Evolutionary conservation across 1,284 basidiomycete genomes (phyloP).

Genomic region (Neolentinus lepideus): DNA sequence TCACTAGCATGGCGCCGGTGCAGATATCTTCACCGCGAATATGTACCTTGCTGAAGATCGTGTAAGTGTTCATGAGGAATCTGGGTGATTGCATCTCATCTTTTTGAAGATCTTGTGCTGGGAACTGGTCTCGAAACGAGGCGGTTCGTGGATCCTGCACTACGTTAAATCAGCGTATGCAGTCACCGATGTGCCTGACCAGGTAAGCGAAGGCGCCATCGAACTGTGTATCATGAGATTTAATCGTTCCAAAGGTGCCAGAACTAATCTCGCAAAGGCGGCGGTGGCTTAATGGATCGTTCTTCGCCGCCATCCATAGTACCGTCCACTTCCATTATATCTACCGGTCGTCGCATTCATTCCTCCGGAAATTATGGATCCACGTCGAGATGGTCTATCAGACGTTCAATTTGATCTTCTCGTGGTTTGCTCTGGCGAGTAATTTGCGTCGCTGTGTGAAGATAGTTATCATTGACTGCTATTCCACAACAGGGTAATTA

Average conservation of each 20-base stretch:
- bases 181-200: conserved; percentile 88
- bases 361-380: conserved; percentile 88
- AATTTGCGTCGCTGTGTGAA: neutral
- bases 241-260: conserved; percentile 43
- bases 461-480: conserved; percentile 1
- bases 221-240: neutral
- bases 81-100: conserved; percentile 1
- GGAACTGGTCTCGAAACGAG: conserved; percentile 89
- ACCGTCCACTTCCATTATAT: conserved; percentile 90
- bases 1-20: conserved; percentile 68
- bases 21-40: conserved; percentile 89
- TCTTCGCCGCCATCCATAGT: conserved; percentile 91
- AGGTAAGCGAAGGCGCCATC: conserved; percentile 33
- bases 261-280: conserved; percentile 90
- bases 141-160: conserved; percentile 83
- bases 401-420: conserved; percentile 82
- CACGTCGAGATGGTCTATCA: conserved; percentile 95
- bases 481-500: conserved; percentile 64
- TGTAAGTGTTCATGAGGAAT: conserved; percentile 29
- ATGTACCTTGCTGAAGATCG: conserved; percentile 94
- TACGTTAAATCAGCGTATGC: conserved; percentile 93
- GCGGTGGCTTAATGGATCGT: conserved; percentile 95
- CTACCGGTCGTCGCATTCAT: conserved; percentile 81
- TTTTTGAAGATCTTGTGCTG: conserved; percentile 74
- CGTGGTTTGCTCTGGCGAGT: conserved; percentile 83